Evolutionary conservation across 805 yeast genomes (phyloP).

Genomic region (Pichia exigua): DNA sequence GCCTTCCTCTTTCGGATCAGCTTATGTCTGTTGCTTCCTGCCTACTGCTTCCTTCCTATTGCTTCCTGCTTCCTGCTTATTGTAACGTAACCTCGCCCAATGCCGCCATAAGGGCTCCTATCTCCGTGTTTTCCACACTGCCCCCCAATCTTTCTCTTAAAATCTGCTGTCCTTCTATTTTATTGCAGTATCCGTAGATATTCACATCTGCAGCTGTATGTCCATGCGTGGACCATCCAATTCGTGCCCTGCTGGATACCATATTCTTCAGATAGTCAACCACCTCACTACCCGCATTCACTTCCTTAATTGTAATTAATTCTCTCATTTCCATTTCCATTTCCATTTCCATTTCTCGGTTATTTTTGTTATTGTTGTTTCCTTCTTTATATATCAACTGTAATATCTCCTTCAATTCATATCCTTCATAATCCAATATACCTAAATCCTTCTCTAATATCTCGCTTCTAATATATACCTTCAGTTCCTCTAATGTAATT

Average conservation of each 20-base stretch:
- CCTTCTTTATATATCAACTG: constrained; percentile 37
- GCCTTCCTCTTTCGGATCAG: constrained; percentile 26
- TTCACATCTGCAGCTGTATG: constrained; percentile 95
- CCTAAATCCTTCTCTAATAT: constrained; percentile 63
- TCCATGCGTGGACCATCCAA: constrained; percentile 97
- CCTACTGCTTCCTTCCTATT: too few relatives aligned
- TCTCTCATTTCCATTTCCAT: constrained; percentile 35
- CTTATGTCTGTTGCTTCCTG: constrained; percentile 29
- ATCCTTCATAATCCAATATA: constrained; percentile 43
- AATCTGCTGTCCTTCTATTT: constrained; percentile 33
- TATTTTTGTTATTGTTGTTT: constrained; percentile 33
- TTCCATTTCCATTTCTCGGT: too few relatives aligned
- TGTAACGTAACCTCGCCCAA: constrained; percentile 5
- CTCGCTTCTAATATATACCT: constrained; percentile 41
- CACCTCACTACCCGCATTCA: constrained; percentile 19
- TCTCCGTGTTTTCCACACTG: constrained; percentile 79
- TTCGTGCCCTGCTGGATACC: constrained; percentile 73
- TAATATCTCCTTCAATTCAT: constrained; percentile 44
- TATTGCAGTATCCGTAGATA: constrained; percentile 72
- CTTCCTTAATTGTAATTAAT: constrained; percentile 29
- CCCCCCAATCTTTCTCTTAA: constrained; percentile 52
- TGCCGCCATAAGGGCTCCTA: constrained; percentile 68
- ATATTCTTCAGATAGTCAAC: constrained; percentile 53
- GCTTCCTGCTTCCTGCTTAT: too few relatives aligned
- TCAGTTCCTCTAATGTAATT: constrained; percentile 19